Conservation (phyloP, 176 grass and related monocot species). For the Areca catechu region DNA sequence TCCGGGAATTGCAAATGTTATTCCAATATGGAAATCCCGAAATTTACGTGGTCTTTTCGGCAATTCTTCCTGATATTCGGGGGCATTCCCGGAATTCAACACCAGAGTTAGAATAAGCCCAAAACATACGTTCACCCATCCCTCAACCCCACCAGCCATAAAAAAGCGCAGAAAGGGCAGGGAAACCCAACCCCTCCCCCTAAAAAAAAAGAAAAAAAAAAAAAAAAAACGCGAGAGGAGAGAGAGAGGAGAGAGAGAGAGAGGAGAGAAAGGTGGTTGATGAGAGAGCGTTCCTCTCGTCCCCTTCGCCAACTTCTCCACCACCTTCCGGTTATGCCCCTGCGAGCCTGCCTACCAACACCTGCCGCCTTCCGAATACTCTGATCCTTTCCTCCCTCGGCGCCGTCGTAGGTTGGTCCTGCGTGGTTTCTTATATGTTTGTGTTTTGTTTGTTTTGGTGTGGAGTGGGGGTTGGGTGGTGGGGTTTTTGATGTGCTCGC, state of each 20-base stretch:
- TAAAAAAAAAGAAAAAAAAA: constrained; percentile 4
- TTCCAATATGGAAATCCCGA: too few relatives aligned
- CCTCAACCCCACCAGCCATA: constrained; percentile 4
- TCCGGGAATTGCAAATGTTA: too few relatives aligned
- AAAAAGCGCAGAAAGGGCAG: constrained; percentile 3
- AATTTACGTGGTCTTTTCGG: too few relatives aligned
- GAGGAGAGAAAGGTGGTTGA: constrained; percentile 67
- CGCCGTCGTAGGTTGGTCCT: constrained; percentile 4
- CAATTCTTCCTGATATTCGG: neutral
- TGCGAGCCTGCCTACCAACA: constrained; percentile 21
- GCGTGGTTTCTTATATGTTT: constrained; percentile 14
- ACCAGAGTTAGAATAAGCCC: neutral
- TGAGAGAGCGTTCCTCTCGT: constrained; percentile 63
- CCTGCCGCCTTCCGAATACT: constrained; percentile 16
- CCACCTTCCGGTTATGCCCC: constrained; percentile 2
- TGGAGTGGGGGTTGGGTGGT: neutral
- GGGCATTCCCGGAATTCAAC: constrained; percentile 2
- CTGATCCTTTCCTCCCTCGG: constrained; percentile 2
- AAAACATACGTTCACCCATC: constrained; percentile 25
- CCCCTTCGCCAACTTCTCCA: constrained; percentile 64
- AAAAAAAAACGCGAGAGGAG: constrained; percentile 17
- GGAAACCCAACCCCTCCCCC: neutral
- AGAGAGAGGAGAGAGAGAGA: constrained; percentile 28
- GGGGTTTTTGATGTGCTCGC: too few relatives aligned
- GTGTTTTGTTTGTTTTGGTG: constrained; percentile 20